These are phyloP conservation scores for Xeromyces bisporus DNA, from an alignment of 495 filamentous ascomycete species.

Conservation along the genomic window DNA sequence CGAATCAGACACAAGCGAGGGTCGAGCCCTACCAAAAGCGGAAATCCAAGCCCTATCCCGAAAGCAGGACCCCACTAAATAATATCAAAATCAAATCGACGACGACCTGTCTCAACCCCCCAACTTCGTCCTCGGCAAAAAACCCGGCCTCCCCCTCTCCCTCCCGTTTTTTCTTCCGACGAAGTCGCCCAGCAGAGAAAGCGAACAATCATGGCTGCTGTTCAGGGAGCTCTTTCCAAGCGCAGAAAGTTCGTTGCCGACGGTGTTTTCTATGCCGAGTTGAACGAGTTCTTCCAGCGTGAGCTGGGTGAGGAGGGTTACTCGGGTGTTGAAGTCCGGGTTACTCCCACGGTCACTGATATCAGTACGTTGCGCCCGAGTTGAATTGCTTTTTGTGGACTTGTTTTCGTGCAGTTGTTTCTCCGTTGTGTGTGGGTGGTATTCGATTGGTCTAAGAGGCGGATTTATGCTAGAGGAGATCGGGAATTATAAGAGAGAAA, in stretches of 20 bases:
- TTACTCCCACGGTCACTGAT: constrained; percentile 98
- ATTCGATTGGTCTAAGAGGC: background rate
- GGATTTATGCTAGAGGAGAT: background rate
- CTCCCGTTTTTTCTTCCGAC: constrained; percentile 17
- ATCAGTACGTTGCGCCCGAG: constrained; percentile 51
- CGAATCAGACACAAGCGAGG: constrained; percentile 22
- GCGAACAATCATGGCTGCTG: constrained; percentile 44
- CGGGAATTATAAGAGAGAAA: background rate
- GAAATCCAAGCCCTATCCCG: constrained; percentile 22
- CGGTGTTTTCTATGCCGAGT: constrained; percentile 99
- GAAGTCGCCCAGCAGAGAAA: constrained; percentile 18
- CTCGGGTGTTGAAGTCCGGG: constrained; percentile 98
- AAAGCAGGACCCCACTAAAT: constrained; percentile 30
- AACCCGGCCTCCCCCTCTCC: too few relatives aligned
- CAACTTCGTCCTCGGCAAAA: constrained; percentile 14
- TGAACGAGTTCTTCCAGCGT: constrained; percentile 99
- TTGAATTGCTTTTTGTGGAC: constrained; percentile 4
- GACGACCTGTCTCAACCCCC: constrained; percentile 15
- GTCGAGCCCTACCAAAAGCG: constrained; percentile 27
- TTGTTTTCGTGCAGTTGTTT: constrained; percentile 7
- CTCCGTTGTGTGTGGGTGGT: background rate
- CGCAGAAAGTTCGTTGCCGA: constrained; percentile 99
- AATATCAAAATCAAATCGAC: too few relatives aligned
- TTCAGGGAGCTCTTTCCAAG: constrained; percentile 75
- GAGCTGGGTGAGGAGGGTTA: constrained; percentile 99